Percentiles rank a stretch among this genome's conserved stretches.
These are phyloP conservation scores for Salvia splendens DNA, from an alignment of 257 asterid species.

Conservation along the genomic window DNA sequence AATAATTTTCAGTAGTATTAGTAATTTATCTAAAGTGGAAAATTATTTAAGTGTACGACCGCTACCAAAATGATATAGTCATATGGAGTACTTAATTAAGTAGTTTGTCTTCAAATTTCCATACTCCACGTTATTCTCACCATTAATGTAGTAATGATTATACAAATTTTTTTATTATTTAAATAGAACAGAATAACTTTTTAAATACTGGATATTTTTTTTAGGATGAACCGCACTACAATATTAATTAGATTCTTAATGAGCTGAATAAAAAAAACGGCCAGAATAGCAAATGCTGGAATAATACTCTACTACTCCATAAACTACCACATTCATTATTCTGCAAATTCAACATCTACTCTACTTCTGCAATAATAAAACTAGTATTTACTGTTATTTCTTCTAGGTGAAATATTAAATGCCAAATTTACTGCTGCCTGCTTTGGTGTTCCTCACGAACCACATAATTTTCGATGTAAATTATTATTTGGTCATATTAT, in stretches of 20 bases:
- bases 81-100: too few species aligned
- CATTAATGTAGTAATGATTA: conserved; percentile 25
- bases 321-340: conserved; percentile 33
- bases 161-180: background rate
- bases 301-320: conserved; percentile 9
- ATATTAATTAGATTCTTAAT: conserved; percentile 25
- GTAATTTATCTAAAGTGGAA: too few species aligned
- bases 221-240: background rate
- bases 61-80: background rate
- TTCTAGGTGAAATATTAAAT: conserved; percentile 42
- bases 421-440: conserved; percentile 24
- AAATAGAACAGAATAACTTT: conserved; percentile 1
- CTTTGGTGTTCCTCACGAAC: conserved; percentile 16
- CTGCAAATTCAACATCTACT: conserved; percentile 40
- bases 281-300: conserved; percentile 28
- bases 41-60: too few species aligned
- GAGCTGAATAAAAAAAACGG: conserved; percentile 25
- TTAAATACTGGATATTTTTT: background rate
- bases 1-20: too few species aligned
- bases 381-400: background rate
- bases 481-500: too few species aligned
- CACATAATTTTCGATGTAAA: background rate
- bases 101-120: background rate
- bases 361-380: background rate
- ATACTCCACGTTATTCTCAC: background rate